Evolutionary conservation across 192 early-diverging fungal species (phyloP), one percentile per base, ranked within the genome.

Genomic region (Backusella mclennaniae): DNA sequence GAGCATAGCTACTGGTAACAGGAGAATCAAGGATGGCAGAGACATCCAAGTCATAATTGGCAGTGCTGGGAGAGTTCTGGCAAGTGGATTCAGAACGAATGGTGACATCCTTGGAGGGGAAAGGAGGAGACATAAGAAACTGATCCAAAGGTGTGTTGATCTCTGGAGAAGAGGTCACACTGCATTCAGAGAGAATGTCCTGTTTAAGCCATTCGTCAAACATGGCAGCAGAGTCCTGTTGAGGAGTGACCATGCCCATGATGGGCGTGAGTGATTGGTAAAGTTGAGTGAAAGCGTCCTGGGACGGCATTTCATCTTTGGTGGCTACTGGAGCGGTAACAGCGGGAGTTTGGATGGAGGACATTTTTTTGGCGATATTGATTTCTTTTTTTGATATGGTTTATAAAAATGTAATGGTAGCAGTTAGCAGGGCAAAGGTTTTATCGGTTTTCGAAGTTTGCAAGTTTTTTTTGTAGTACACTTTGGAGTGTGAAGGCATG

Each of bases 161-260:
- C 59, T 75, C 78, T 52, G 78, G 78, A 26, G 67, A 63, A 29
- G 78, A 79, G 35, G 69, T 73, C 12, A 41, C 74, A 68, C 74
- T 85, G 71, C 77, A 39, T 29, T 78, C 69, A 52, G 77, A 72
- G 67, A 82, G 73, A 39, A 85, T 74, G 41, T 85, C 84, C 31
- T 78, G 67, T 26, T 80, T 79, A 66, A 87, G 82, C 84, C 86
- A 85, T 63, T 85, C 84, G 75, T 87, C 86, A 52, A 85, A 72
- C 29, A 79, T 41, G 26, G 73, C 67, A 49, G 71, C 26, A 63
- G 76, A 67, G 35, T 71, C 71, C 15, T 75, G 74, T 39, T 36
- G 35, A 26, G 63, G 59, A 67, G 59, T 67, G 70, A 4, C 26
- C 70, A 72, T 53, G 15, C 41, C 66, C 31, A 46, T 39, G 5